These are phyloP conservation scores for Saccharata proteae DNA, from an alignment of 2,329 filamentous ascomycete genomes.

Conservation along the genomic window DNA sequence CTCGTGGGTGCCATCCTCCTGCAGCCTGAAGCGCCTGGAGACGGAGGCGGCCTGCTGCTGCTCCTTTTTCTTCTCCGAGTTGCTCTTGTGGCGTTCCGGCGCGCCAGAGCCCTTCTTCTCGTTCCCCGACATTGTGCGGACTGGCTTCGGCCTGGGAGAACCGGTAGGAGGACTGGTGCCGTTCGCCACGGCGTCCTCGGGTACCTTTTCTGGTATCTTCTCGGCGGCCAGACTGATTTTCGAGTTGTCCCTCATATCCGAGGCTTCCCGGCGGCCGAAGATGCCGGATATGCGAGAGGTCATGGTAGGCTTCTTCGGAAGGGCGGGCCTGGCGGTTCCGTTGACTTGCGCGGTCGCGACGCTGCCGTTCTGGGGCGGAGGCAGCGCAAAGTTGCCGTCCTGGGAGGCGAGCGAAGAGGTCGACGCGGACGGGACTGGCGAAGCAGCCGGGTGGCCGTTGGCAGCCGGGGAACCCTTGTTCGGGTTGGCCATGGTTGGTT, in stretches of 20 bases:
- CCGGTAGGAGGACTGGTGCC: slow-evolving; percentile 13
- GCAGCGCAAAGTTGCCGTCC: slow-evolving; percentile 19
- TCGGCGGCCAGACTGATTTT: slow-evolving; percentile 10
- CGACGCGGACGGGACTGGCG: slow-evolving; percentile 22
- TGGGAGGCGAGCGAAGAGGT: slow-evolving; percentile 27
- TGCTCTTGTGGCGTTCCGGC: slow-evolving; percentile 7
- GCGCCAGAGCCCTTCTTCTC: slow-evolving; percentile 9
- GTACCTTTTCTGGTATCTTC: slow-evolving; percentile 15
- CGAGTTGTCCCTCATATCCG: slow-evolving; percentile 18
- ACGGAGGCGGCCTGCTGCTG: slow-evolving; percentile 13
- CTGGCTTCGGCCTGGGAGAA: slow-evolving; percentile 16
- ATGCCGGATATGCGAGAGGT: slow-evolving; percentile 30
- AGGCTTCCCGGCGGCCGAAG: slow-evolving; percentile 17
- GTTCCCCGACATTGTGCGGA: slow-evolving; percentile 19
- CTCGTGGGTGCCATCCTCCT: slow-evolving; percentile 61
- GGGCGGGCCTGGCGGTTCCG: slow-evolving; percentile 23
- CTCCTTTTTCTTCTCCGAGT: slow-evolving; percentile 18
- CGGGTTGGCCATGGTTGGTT: slow-evolving; percentile 22
- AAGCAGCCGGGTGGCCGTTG: slow-evolving; percentile 17
- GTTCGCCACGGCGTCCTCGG: slow-evolving; percentile 18
- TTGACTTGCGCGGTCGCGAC: slow-evolving; percentile 13
- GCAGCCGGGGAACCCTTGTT: slow-evolving; percentile 17
- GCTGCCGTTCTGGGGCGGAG: slow-evolving; percentile 17
- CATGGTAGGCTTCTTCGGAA: slow-evolving; percentile 27
- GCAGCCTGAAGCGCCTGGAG: slow-evolving; percentile 42